Base-by-base conservation (phyloP, 2,329 filamentous ascomycete genomes). In the Pestalotiopsis sp. region DNA sequence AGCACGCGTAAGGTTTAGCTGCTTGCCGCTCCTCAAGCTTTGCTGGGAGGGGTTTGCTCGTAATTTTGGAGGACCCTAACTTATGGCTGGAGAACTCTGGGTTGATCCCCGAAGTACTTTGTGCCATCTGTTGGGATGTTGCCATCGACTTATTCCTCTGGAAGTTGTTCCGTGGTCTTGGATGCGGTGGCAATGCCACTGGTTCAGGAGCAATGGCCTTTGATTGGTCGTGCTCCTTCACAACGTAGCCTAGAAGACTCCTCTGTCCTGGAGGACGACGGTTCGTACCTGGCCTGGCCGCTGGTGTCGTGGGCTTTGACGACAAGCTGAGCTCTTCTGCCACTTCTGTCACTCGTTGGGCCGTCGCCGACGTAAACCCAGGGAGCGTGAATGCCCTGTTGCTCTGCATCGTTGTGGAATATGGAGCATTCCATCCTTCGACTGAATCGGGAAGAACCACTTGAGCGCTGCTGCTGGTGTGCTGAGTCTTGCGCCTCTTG, bases 361-460 rank as follows among this genome's bases (percentile, higher is more conserved):
- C 81, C 11, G 85, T 84, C 2, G 90, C 88, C 11, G 87, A 88
- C n/a, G 87, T 88, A 71, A 93, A 93, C 0, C 88, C 89, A 0
- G 87, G 83, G 66, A 90, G 84, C 0, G 89, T 91, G 69, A 93
- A 93, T 0, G 80, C 84, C 0, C 84, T 79, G 0, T 85, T 80
- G 66, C 84, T 82, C 60, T 88, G 86, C 88, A 92, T 92, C 0
- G 90, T 92, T 4, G 90, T 91, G 4, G 80, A 74, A 68, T 89
- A 87, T 64, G 68, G 81, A 71, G 71, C 78, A 72, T 75, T 77
- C 80, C 74, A 77, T 45, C 73, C 75, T 20, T 79, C 77, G 49
- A 78, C 73, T 1, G 75, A 74, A 56, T 77, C 72, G 39, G 75
- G 73, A 7, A 81, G 73, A 7, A 81, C 82, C 7, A 81, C 80